These are phyloP conservation scores for Lunasporangiospora selenospora DNA, from an alignment of 192 early-diverging fungal species.

Conservation along the genomic window DNA sequence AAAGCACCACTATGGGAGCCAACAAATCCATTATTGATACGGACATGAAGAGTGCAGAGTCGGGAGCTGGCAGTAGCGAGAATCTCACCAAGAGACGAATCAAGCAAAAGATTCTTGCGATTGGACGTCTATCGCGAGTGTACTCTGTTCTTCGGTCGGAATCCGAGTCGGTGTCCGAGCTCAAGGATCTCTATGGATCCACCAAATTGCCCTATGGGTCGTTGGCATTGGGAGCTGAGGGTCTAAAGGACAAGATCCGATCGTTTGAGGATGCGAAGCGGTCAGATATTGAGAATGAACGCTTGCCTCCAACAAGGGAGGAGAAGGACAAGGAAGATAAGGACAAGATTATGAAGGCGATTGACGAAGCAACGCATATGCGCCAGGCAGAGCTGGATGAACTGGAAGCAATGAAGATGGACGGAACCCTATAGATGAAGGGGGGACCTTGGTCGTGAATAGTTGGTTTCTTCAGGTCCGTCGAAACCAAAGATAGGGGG, in stretches of 20 bases:
- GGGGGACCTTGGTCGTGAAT: too few species aligned
- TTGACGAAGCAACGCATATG: conserved; percentile 28
- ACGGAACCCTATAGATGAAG: too few species aligned
- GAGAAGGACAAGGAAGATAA: conserved; percentile 25
- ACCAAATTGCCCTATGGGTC: conserved; percentile 84
- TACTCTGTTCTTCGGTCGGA: conserved; percentile 89
- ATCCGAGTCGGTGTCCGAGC: conserved; percentile 89
- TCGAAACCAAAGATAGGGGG: too few species aligned
- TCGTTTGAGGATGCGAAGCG: conserved; percentile 91
- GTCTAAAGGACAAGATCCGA: conserved; percentile 87
- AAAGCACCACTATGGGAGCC: background rate
- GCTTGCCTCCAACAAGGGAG: conserved; percentile 76
- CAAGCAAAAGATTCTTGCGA: conserved; percentile 81
- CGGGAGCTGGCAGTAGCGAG: too few species aligned
- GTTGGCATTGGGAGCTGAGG: conserved; percentile 89
- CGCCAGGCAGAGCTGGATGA: conserved; percentile 11
- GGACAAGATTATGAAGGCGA: conserved; percentile 35
- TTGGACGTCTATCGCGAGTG: conserved; percentile 87
- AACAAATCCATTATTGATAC: background rate
- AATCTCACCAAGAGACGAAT: conserved; percentile 19
- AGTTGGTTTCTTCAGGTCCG: too few species aligned
- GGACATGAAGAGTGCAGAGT: background rate
- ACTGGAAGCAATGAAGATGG: conserved; percentile 9
- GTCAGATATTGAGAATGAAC: conserved; percentile 92
- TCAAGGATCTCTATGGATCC: conserved; percentile 88